Evolutionary conservation across 1,139 yeast species (phyloP).

Genomic region (Saccharomyces hybrid): DNA sequence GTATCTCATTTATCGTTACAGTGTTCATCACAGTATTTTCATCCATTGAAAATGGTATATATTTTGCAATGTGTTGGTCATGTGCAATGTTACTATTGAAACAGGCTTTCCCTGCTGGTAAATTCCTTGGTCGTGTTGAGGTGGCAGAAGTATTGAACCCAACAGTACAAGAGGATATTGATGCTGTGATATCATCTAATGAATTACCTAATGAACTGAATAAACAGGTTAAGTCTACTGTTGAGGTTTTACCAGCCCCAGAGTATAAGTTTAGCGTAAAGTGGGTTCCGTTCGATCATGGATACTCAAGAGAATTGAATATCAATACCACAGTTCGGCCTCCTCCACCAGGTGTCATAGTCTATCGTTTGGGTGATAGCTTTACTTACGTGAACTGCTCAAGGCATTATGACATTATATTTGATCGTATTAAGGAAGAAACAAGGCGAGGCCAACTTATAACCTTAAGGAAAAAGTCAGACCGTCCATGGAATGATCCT

Average conservation of each 20-base stretch:
- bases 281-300: conserved; percentile 73
- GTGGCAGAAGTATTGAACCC: conserved; percentile 65
- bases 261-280: conserved; percentile 32
- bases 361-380: conserved; percentile 74
- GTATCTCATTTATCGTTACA: conserved; percentile 66
- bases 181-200: not conserved
- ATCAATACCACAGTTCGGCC: conserved; percentile 50
- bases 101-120: conserved; percentile 73
- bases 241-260: conserved; percentile 21
- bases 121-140: conserved; percentile 70
- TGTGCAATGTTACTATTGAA: conserved; percentile 66
- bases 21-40: conserved; percentile 78
- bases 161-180: not conserved
- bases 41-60: conserved; percentile 81
- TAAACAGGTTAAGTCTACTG: conserved; percentile 13
- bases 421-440: conserved; percentile 54
- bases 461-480: conserved; percentile 44
- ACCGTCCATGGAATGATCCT: conserved; percentile 89
- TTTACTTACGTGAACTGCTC: conserved; percentile 80
- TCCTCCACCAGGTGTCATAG: conserved; percentile 89
- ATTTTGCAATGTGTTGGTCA: conserved; percentile 83
- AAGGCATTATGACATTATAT: conserved; percentile 58
- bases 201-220: not conserved
- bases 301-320: conserved; percentile 42
- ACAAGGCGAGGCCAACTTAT: conserved; percentile 58